Conservation (phyloP, 1,139 yeast genomes). For the Geotrichum fermentans region DNA sequence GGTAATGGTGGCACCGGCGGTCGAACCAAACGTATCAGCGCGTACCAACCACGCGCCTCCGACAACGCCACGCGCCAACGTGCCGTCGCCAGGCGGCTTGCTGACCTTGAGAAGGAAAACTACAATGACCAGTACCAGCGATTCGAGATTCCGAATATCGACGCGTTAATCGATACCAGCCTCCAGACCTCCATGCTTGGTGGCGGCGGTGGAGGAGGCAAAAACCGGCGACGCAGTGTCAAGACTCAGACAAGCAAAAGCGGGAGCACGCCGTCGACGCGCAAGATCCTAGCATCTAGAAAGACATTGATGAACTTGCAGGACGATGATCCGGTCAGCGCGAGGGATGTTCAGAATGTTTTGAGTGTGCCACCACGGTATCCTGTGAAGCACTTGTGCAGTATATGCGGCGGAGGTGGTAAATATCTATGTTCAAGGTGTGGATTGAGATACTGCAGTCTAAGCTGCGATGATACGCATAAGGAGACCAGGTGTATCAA, state of each 20-base stretch:
- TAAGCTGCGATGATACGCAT: slow-evolving; percentile 39
- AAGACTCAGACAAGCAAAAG: slow-evolving; percentile 6
- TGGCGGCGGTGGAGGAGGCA: slow-evolving; percentile 32
- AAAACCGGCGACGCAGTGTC: slow-evolving; percentile 15
- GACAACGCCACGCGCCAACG: slow-evolving; percentile 28
- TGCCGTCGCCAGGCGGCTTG: slow-evolving; percentile 35
- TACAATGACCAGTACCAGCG: slow-evolving; percentile 37
- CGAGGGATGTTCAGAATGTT: slow-evolving; percentile 31
- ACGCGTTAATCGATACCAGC: slow-evolving; percentile 23
- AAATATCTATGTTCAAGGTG: slow-evolving; percentile 37
- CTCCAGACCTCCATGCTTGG: slow-evolving; percentile 19
- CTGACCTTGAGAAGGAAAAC: slow-evolving; percentile 42
- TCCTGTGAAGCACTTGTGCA: slow-evolving; percentile 38
- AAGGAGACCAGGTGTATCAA: slow-evolving; percentile 41
- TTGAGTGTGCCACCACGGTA: slow-evolving; percentile 35
- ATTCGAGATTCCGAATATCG: slow-evolving; percentile 39
- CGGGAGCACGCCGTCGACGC: slow-evolving; percentile 23
- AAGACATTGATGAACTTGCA: slow-evolving; percentile 40
- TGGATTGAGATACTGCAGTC: slow-evolving; percentile 39
- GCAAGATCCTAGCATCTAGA: slow-evolving; percentile 39
- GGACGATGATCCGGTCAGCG: slow-evolving; percentile 41
- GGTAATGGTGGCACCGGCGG: slow-evolving; percentile 9
- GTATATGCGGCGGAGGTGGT: slow-evolving; percentile 44
- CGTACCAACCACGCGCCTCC: slow-evolving; percentile 3
- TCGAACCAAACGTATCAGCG: slow-evolving; percentile 2